Base-by-base conservation (phyloP, 1,139 yeast genomes). In the Casaregolazyma lundiana region DNA sequence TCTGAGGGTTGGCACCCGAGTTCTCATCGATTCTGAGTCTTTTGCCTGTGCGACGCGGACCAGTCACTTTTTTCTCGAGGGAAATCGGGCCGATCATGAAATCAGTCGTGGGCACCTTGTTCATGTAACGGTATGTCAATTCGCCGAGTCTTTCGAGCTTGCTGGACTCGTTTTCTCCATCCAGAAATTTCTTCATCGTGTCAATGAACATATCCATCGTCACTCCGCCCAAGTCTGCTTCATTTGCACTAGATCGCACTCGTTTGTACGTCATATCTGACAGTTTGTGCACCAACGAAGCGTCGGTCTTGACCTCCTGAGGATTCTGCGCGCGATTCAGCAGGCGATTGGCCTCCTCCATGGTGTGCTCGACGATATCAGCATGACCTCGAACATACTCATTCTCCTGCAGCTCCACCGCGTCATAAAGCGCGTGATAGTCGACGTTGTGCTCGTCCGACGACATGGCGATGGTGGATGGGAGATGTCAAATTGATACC, bases 51-150 rank as follows among this genome's bases (percentile, higher is more conserved):
- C 26, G 15, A 13, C 40, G 15, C 16, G 38, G 40, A 18, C 50
- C 38, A 47, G 43, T 2, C 8, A 22, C 16, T 35, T 47, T 26
- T 20, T 34, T 41, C 21, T 47, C 38, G 37, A 36, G 48, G 26
- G 47, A 43, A 8, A 87, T 67, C 0, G 95, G 90, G 0, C 95
- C 95, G 47, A 81, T 68, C 52, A 87, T 64, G 55, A 84, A 86
- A 53, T 81, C 85, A 15, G 73, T 66, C 1, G 78, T 71, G 0
- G 75, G 66, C 0, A 85, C 75, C 41, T 73, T 71, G 9, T 63
- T 62, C 51, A 84, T 75, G 16, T 73, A 61, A 45, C 70, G 64
- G 53, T 73, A 69, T 53, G 73, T 77, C 36, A 81, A 61, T 0
- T 76, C 64, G 0, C 94, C 95, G 35, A 84, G 61, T 47, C 71